These are phyloP conservation scores for Nymphaea thermarum DNA, from an alignment of 164 flowering plant genomes.

Conservation along the genomic window DNA sequence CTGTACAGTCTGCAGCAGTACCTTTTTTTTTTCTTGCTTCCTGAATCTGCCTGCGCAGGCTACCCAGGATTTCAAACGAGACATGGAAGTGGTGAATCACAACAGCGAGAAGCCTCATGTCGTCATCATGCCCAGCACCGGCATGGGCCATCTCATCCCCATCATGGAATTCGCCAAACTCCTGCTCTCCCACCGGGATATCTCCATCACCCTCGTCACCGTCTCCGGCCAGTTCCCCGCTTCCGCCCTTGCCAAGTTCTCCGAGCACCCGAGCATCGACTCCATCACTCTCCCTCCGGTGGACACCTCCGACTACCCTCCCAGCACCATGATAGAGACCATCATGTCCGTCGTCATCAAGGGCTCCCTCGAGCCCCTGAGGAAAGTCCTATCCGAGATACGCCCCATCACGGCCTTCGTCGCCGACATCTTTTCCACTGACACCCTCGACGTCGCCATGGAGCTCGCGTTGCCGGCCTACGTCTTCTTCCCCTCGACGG, in stretches of 20 bases:
- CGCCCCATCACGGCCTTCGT: constrained; percentile 16
- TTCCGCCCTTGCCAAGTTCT: constrained; percentile 10
- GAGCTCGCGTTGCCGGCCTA: constrained; percentile 23
- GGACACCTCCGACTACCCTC: constrained; percentile 14
- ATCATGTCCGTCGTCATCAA: constrained; percentile 2
- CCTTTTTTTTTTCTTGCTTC: no score
- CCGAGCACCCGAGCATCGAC: constrained; percentile 16
- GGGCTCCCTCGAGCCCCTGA: neutral
- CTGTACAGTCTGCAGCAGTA: no score
- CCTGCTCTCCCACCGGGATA: constrained; percentile 13
- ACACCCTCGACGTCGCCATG: constrained; percentile 21
- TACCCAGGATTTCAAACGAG: no score
- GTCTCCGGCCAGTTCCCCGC: constrained; percentile 8
- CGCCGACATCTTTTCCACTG: constrained; percentile 29
- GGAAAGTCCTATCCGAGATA: neutral
- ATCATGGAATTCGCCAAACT: constrained; percentile 26
- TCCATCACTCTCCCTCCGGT: constrained; percentile 20
- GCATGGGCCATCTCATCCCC: constrained; percentile 45
- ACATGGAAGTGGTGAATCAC: neutral
- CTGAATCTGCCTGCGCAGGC: no score
- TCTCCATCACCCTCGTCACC: constrained; percentile 21
- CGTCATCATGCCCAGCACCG: constrained; percentile 23
- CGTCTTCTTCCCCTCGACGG: constrained; percentile 27
- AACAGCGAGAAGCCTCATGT: constrained; percentile 12
- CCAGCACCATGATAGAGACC: neutral